Evolutionary conservation across 2,329 filamentous ascomycete species (phyloP), one percentile per base, ranked within the genome.

Genomic region (Colletotrichum sp.): DNA sequence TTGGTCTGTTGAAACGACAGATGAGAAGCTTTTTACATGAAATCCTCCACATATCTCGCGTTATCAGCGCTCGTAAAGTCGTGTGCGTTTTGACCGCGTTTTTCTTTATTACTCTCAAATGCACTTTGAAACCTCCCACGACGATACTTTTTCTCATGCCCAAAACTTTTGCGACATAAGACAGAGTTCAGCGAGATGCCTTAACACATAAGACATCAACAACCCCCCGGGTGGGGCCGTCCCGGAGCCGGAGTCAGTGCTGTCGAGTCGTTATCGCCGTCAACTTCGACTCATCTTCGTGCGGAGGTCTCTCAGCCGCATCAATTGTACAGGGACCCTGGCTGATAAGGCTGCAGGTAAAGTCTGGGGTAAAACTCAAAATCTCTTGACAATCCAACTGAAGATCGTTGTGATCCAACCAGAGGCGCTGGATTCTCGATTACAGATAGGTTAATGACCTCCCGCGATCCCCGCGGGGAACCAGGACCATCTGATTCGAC

Each of bases 401-500:
- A 52, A 52, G n/a, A 21, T 52, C 44, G 44, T 21, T 21, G 44
- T 13, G 44, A 52, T 21, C 44, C 44, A 52, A 52, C 44, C 44
- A 6, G 44, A 3, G 1, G 3, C n/a, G 18, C 44, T 52, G 10
- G 44, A 52, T 52, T 52, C 6, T 13, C 8, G n/a, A 52, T 52
- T 52, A 52, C n/a, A 52, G 44, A 52, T 52, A 52, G 44, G n/a
- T 21, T 21, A 52, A 52, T 52, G 44, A 52, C 6, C n/a, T 52
- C n/a, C 44, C 44, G 44, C 44, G 10, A 52, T 21, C 2, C 6
- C 44, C n/a, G 44, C 44, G 44, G 44, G 44, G n/a, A 52, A 52
- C 4, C 10, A 52, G n/a, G 12, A 21, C n/a, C 44, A 0, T 8
- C 0, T 3, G 10, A 8, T 52, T 1, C 44, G 44, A 1, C n/a